phyloP scores from a whole-genome alignment of 1,139 yeast species.

The Pneumocystis sp. region DNA sequence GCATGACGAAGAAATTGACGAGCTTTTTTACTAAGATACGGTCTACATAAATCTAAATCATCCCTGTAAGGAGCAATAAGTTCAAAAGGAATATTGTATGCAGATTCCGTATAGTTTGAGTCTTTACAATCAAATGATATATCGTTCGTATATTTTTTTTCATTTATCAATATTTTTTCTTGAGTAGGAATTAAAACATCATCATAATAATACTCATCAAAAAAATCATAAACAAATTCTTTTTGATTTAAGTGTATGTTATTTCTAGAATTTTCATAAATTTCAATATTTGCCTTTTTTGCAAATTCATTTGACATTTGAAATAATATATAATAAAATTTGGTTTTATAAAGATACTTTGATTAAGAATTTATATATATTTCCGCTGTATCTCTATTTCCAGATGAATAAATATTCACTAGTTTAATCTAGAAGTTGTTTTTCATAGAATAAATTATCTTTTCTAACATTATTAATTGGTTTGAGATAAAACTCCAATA shows the following conservation, averaged over 20 bases:
- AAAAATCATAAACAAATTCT: background rate
- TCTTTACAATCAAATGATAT: background rate
- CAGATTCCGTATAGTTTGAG: background rate
- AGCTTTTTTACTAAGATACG: background rate
- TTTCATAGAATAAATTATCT: background rate
- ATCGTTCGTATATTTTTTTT: background rate
- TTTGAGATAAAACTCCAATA: background rate
- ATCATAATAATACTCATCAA: background rate
- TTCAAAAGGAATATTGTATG: background rate
- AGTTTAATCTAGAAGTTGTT: background rate
- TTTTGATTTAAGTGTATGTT: no score
- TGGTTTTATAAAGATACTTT: background rate
- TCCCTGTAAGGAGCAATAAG: background rate
- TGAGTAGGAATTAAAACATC: background rate
- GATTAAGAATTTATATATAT: background rate
- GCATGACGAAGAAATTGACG: constrained; percentile 1
- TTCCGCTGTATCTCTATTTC: background rate
- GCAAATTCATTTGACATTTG: background rate
- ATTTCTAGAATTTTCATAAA: background rate
- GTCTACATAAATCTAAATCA: background rate
- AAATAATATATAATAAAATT: background rate
- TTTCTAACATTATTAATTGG: background rate
- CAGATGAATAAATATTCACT: background rate
- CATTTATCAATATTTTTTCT: background rate
- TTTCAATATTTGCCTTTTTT: background rate